These are phyloP conservation scores for Albatrellus sp. DNA, from an alignment of 1,284 basidiomycete genomes.

Conservation along the genomic window DNA sequence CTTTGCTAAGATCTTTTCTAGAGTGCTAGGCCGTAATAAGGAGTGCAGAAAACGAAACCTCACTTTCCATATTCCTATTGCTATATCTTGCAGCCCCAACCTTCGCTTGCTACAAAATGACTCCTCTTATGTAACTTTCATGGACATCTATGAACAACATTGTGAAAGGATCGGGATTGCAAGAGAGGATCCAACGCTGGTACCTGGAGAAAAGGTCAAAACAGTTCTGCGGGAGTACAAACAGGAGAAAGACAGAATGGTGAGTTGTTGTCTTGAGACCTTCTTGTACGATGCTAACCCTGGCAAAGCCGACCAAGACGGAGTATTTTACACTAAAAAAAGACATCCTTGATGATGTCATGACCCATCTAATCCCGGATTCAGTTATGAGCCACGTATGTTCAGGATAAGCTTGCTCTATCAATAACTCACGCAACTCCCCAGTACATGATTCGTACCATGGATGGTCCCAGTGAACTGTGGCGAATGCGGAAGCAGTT, in stretches of 20 bases:
- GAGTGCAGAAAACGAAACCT: conserved; percentile 91
- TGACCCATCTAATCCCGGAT: conserved; percentile 84
- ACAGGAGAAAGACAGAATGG: conserved; percentile 35
- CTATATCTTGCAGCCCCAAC: conserved; percentile 76
- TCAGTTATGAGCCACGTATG: conserved; percentile 76
- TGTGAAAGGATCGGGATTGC: conserved; percentile 70
- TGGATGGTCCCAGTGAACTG: conserved; percentile 77
- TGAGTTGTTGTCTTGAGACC: conserved; percentile 17
- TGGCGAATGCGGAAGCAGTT: conserved; percentile 99
- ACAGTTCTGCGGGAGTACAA: conserved; percentile 53
- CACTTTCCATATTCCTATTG: conserved; percentile 82
- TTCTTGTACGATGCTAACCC: background rate
- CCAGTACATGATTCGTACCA: conserved; percentile 84
- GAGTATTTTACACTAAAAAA: conserved; percentile 72
- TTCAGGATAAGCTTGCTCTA: background rate
- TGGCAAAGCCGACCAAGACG: conserved; percentile 40
- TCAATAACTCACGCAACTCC: conserved; percentile 2
- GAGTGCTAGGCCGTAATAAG: conserved; percentile 78
- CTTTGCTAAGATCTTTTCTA: conserved; percentile 20
- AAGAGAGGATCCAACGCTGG: conserved; percentile 82
- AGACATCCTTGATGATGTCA: conserved; percentile 87
- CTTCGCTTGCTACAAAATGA: conserved; percentile 88
- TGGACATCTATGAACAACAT: conserved; percentile 90
- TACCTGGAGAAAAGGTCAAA: conserved; percentile 74
- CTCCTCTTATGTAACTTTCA: conserved; percentile 81